Evolutionary conservation across 2,329 filamentous ascomycete genomes (phyloP).

Genomic region (Mycosphaerella sp.): DNA sequence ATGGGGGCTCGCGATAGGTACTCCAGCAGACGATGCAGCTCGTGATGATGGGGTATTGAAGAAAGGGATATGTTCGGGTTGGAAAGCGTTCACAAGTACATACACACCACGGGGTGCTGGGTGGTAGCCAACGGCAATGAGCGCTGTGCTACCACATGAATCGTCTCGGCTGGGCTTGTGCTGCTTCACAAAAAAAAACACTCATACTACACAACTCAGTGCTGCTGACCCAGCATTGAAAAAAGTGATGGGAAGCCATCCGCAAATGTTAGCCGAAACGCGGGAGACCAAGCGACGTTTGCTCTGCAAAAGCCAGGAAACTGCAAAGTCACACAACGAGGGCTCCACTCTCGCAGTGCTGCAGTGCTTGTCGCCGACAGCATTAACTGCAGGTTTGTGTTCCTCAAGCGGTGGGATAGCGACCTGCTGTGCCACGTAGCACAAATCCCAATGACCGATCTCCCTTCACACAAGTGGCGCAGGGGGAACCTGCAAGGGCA

Average conservation of each 20-base stretch:
- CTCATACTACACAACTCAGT: not conserved
- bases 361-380: slow-evolving; percentile 2
- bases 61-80: not conserved
- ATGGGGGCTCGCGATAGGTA: not conserved
- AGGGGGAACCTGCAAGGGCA: slow-evolving; percentile 6
- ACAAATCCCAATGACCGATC: slow-evolving; percentile 1
- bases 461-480: not conserved
- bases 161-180: not conserved
- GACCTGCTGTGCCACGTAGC: slow-evolving; percentile 2
- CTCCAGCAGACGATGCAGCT: not conserved
- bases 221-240: not conserved
- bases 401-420: not conserved
- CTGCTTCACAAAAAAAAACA: not conserved
- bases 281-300: no score
- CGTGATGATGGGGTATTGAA: not conserved
- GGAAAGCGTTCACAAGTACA: slow-evolving; percentile 1
- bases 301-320: not conserved
- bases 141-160: slow-evolving; percentile 1
- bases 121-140: not conserved
- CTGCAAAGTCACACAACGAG: not conserved
- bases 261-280: no score
- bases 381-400: slow-evolving; percentile 4
- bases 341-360: not conserved
- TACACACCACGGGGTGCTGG: not conserved
- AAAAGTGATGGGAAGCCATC: no score